These are phyloP conservation scores for Aureobasidium sp. DNA, from an alignment of 2,329 filamentous ascomycete species.

Conservation along the genomic window DNA sequence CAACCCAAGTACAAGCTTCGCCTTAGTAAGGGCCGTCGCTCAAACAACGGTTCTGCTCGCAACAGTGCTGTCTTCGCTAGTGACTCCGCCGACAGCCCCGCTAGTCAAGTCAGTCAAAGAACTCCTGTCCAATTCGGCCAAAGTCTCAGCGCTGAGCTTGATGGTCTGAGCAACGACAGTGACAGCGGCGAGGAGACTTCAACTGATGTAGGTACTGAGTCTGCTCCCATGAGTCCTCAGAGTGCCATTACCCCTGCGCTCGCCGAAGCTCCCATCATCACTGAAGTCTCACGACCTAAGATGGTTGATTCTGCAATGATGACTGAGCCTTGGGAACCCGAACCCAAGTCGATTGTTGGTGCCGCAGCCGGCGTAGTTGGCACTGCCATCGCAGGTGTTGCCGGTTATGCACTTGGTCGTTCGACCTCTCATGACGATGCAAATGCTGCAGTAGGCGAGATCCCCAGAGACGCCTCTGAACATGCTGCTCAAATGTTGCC, in stretches of 20 bases:
- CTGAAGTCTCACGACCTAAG: conserved; percentile 19
- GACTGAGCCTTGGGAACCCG: conserved; percentile 52
- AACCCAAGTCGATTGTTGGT: conserved; percentile 20
- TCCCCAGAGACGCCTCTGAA: conserved; percentile 4
- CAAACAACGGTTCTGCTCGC: conserved; percentile 8
- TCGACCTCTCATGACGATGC: conserved; percentile 14
- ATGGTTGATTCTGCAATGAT: conserved; percentile 58
- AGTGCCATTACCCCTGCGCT: conserved; percentile 2
- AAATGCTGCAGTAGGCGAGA: conserved; percentile 3
- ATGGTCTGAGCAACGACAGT: conserved; percentile 63
- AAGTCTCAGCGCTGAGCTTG: conserved; percentile 86
- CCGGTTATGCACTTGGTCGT: conserved; percentile 31
- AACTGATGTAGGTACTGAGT: conserved; percentile 12
- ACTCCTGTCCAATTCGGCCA: conserved; percentile 52
- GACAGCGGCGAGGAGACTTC: conserved; percentile 19
- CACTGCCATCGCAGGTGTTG: conserved; percentile 29
- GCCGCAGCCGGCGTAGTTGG: conserved; percentile 26
- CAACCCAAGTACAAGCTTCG: conserved; percentile 66
- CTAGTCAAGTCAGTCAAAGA: conserved; percentile 42
- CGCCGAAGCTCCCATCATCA: neutral
- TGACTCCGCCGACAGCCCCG: conserved; percentile 41
- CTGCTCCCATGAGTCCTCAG: conserved; percentile 17
- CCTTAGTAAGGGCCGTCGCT: conserved; percentile 39
- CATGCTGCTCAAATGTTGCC: neutral
- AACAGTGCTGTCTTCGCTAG: conserved; percentile 30